Percentiles rank a stretch among this genome's conserved stretches.
Conservation (phyloP, 106 monocot species). For the Triglochin maritima region DNA sequence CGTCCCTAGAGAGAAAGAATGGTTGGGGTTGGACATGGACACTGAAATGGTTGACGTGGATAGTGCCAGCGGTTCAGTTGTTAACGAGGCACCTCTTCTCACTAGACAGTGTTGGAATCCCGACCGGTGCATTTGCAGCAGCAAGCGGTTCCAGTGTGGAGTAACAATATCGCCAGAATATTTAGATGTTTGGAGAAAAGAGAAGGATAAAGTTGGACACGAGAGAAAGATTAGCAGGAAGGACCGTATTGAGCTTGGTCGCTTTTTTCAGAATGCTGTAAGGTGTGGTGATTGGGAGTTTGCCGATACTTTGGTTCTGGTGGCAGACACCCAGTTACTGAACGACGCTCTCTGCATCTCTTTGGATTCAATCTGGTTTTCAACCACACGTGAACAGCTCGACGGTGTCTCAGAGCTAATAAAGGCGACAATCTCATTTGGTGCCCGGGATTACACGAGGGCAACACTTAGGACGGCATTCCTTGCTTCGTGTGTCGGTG, state of each 20-base stretch:
- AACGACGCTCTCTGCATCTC: slow-evolving; percentile 82
- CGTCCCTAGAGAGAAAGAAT: slow-evolving; percentile 5
- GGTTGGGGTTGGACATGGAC: slow-evolving; percentile 50
- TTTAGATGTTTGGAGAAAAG: slow-evolving; percentile 19
- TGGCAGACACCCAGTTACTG: slow-evolving; percentile 47
- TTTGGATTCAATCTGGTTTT: slow-evolving; percentile 85
- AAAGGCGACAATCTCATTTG: slow-evolving; percentile 53
- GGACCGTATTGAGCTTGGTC: slow-evolving; percentile 60
- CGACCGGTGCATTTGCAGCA: slow-evolving; percentile 4
- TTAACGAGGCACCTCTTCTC: slow-evolving; percentile 34
- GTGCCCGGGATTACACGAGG: slow-evolving; percentile 77
- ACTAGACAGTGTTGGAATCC: slow-evolving; percentile 14
- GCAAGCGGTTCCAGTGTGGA: slow-evolving; percentile 13
- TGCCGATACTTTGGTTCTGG: slow-evolving; percentile 48
- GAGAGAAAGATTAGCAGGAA: slow-evolving; percentile 62
- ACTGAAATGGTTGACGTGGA: slow-evolving; percentile 9
- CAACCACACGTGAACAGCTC: slow-evolving; percentile 36
- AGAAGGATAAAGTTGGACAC: slow-evolving; percentile 33
- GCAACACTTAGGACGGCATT: slow-evolving; percentile 77
- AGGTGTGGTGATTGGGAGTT: slow-evolving; percentile 65
- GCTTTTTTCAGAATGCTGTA: slow-evolving; percentile 59
- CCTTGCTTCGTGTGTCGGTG: slow-evolving; percentile 86
- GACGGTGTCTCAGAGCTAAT: slow-evolving; percentile 49
- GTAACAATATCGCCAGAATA: slow-evolving; percentile 26
- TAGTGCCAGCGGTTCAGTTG: not conserved